Base-by-base conservation (phyloP, 163 green algal species). In the Scenedesmus sp. region DNA sequence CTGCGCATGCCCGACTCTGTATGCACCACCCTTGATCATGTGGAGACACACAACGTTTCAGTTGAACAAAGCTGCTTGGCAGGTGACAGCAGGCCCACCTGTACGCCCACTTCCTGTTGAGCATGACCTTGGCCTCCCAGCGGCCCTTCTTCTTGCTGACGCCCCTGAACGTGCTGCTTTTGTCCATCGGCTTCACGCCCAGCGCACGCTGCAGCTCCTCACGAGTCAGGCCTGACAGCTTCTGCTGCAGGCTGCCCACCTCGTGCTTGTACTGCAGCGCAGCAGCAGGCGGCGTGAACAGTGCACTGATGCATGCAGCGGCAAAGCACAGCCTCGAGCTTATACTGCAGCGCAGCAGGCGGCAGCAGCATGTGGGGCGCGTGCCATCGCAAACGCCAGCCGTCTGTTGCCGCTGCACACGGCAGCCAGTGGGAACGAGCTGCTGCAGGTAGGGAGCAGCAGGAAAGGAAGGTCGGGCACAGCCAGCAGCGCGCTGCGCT, bases 101-200 rank as follows among this genome's bases (percentile, higher is more conserved):
- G 94, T 97, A 97, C 0, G 95, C 95, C 95, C 95, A 97, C 86
- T 95, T 95, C n/a, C 95, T 91, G 92, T 97, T 97, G 89, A 97
- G 94, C 95, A 97, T 97, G 49, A 97, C 95, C 94, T 97, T 97
- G 78, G 96, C 96, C 94, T 97, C 96, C 96, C 96, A 97, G 73
- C 94, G 94, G 40, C 95, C 96, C 93, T 97, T 97, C 92, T 97
- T 97, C 89, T 95, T 95, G 83, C 89, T 94, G 40, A 98, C 96
- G 18, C 96, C 96, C 13, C 95, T 82, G 94, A 92, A 97, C 83
- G 89, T 94, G 80, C 86, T 87, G 81, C 92, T 96, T 90, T 97
- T 97, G 93, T 98, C 94, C 96, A 97, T 97, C 51, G 95, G 95
- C 91, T 96, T 97, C 5, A 97, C 95, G 0, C 96, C 95, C 49